These are phyloP conservation scores for Cyberlindnera veronae DNA, from an alignment of 805 yeast genomes.

Conservation along the genomic window DNA sequence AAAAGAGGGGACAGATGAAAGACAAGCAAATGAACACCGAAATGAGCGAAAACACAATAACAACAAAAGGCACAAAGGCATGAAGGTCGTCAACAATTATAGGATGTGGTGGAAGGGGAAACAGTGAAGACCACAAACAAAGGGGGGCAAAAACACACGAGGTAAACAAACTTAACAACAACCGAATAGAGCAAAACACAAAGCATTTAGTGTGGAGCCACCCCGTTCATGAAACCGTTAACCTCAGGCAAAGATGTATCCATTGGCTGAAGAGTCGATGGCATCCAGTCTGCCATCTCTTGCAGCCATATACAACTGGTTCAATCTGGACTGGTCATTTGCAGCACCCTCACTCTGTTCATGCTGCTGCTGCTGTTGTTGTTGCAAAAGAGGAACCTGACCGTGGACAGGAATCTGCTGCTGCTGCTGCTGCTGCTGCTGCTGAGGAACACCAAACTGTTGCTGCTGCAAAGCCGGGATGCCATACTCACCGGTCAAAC, in stretches of 20 bases:
- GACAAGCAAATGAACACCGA: no score
- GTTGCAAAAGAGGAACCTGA: no score
- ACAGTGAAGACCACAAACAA: no score
- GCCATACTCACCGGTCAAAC: constrained; percentile 19
- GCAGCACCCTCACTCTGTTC: constrained; percentile 31
- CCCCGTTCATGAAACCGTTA: no score
- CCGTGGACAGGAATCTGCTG: background rate
- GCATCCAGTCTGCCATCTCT: constrained; percentile 54
- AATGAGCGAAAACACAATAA: no score
- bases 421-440: background rate
- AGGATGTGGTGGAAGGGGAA: no score
- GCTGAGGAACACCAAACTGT: constrained; percentile 13
- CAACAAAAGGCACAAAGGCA: no score
- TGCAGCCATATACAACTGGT: constrained; percentile 51
- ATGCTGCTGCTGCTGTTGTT: background rate
- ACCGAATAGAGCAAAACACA: background rate
- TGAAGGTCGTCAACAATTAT: no score
- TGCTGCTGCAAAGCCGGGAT: constrained; percentile 13
- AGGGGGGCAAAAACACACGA: no score
- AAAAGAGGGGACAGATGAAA: no score
- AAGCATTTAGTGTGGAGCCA: background rate
- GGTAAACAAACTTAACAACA: background rate
- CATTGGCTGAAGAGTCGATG: constrained; percentile 46
- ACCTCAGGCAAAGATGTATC: constrained; percentile 23
- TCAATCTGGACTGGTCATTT: constrained; percentile 38